Evolutionary conservation across 2,329 filamentous ascomycete species (phyloP).

Genomic region (Penicillium sp.): DNA sequence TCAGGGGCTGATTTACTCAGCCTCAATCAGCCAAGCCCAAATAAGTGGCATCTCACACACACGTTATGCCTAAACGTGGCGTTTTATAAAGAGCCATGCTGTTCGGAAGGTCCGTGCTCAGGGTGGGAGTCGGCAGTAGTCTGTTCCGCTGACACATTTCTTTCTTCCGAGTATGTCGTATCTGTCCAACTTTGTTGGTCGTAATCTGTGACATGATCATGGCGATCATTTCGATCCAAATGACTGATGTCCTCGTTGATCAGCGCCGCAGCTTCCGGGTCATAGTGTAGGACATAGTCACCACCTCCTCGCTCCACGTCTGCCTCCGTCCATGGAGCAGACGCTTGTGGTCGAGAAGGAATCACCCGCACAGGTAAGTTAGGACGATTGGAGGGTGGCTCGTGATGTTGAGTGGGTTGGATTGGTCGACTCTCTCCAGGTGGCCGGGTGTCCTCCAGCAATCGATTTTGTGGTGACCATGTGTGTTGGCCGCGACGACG

Average conservation of each 20-base stretch:
- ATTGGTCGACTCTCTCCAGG: not conserved
- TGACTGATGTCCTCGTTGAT: slow-evolving; percentile 29
- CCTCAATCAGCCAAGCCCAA: not conserved
- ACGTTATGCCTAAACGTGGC: not conserved
- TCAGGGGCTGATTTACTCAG: not conserved
- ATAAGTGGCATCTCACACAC: not conserved
- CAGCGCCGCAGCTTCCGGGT: slow-evolving; percentile 40
- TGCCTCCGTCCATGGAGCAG: slow-evolving; percentile 55
- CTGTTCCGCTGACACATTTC: not conserved
- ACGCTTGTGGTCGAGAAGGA: slow-evolving; percentile 55
- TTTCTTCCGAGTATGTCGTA: slow-evolving; percentile 15
- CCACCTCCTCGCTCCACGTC: slow-evolving; percentile 28
- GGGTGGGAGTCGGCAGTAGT: not conserved
- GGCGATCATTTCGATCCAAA: not conserved
- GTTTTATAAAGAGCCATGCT: not conserved
- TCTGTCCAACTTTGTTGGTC: slow-evolving; percentile 23
- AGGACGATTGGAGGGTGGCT: slow-evolving; percentile 6
- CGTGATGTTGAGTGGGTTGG: not conserved
- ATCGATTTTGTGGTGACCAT: slow-evolving; percentile 50
- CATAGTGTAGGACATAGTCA: slow-evolving; percentile 37
- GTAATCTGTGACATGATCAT: slow-evolving; percentile 3
- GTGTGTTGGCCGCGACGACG: slow-evolving; percentile 54
- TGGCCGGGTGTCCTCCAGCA: slow-evolving; percentile 21
- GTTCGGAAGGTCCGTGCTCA: not conserved
- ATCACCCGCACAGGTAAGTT: slow-evolving; percentile 56